Evolutionary conservation across 1,284 basidiomycete species (phyloP).

Genomic region (Sanghuangporus weigelae): DNA sequence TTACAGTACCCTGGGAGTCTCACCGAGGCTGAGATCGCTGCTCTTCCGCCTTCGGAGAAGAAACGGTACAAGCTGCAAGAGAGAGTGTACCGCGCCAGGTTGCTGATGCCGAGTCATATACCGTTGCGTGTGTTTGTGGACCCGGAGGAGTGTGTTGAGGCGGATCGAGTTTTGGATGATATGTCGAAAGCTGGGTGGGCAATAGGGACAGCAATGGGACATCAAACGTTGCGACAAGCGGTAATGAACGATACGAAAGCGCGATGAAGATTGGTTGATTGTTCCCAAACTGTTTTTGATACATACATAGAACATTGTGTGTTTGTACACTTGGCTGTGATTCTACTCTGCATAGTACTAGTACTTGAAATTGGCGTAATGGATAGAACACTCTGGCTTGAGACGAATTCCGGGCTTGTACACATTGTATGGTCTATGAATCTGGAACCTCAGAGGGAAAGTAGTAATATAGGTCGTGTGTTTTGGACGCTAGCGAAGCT

Average conservation of each 20-base stretch:
- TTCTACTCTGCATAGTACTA: too few species aligned
- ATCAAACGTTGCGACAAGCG: not conserved
- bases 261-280: too few species aligned
- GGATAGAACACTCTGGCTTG: too few species aligned
- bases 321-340: too few species aligned
- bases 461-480: too few species aligned
- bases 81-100: slow-evolving; percentile 55
- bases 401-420: too few species aligned
- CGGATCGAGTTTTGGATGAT: slow-evolving; percentile 19
- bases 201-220: not conserved
- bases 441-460: too few species aligned
- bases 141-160: slow-evolving; percentile 63
- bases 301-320: too few species aligned
- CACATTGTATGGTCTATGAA: too few species aligned
- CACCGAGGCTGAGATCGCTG: slow-evolving; percentile 16
- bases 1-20: slow-evolving; percentile 18
- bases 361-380: too few species aligned
- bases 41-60: slow-evolving; percentile 35
- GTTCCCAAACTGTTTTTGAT: too few species aligned
- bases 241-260: not conserved
- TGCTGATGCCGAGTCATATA: slow-evolving; percentile 48
- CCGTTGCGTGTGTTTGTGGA: slow-evolving; percentile 58
- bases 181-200: not conserved
- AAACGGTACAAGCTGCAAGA: slow-evolving; percentile 51
- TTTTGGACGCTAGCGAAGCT: too few species aligned